Evolutionary conservation across 441 rosid genomes (phyloP), one percentile per base, ranked within the genome.

Genomic region (Erodium moschatum): DNA sequence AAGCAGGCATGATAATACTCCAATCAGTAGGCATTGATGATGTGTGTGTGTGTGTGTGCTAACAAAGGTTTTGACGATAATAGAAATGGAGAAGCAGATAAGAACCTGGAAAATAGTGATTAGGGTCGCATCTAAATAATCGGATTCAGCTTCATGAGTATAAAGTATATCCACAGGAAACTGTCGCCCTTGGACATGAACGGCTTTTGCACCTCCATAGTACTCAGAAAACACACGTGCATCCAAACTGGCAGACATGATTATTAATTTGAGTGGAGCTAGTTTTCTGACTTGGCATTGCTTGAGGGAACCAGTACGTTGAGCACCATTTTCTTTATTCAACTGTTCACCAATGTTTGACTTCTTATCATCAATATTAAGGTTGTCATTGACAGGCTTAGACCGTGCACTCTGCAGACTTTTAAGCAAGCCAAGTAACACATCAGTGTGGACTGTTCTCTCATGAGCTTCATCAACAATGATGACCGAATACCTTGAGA

Each of bases 161-260:
- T 86, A 89, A 35, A 93, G 78, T 75, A 88, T 75, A 73, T 88
- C 96, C 71, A 93, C 97, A 0, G 86, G 86, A 83, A 86, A 85
- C 71, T 91, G 98, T 58, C 98, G 80, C 64, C 98, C 98, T 77
- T 82, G 82, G 78, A 93, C 74, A 64, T 85, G 97, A 79, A 93
- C 86, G 31, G 90, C 90, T 81, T 75, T 91, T 60, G 96, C 95
- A 76, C 89, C 85, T 72, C 87, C 89, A 69, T 85, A 87, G 75
- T 93, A 91, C 52, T 86, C 88, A 0, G 90, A 88, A 77, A 93
- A 93, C 72, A 83, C 81, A 33, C 86, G 89, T 20, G 97, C 98
- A 77, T 93, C 95, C 79, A 93, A 88, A 76, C 97, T 93, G 15
- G 98, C 98, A 77, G 98, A 93, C 98, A 93, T 93, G 67, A 93